Percentiles rank a stretch among this genome's conserved stretches.
These are phyloP conservation scores for Backusella tuberculispora DNA, from an alignment of 192 early-diverging fungal genomes.

Conservation along the genomic window DNA sequence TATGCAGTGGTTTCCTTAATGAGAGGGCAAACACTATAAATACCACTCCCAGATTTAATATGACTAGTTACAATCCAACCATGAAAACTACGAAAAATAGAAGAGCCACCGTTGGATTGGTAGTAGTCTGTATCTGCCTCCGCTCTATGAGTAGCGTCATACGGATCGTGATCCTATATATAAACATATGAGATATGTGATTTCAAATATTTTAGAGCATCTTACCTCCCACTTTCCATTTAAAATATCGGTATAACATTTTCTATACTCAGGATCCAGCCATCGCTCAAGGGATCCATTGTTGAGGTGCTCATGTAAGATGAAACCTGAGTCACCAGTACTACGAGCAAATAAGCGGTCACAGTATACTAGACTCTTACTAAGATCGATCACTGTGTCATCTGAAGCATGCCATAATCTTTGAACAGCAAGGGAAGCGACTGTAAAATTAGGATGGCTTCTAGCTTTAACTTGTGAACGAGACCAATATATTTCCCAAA, in stretches of 20 bases:
- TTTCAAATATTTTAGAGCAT: neutral
- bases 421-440: slow-evolving; percentile 25
- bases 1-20: slow-evolving; percentile 32
- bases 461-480: slow-evolving; percentile 28
- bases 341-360: slow-evolving; percentile 31
- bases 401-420: slow-evolving; percentile 27
- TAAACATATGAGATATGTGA: neutral
- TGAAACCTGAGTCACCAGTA: slow-evolving; percentile 31
- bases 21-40: slow-evolving; percentile 33
- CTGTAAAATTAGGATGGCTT: slow-evolving; percentile 27
- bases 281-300: slow-evolving; percentile 37
- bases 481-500: slow-evolving; percentile 42
- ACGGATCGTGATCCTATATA: slow-evolving; percentile 34
- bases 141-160: slow-evolving; percentile 36
- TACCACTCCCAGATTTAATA: slow-evolving; percentile 31
- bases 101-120: slow-evolving; percentile 19
- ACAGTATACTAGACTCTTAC: slow-evolving; percentile 32
- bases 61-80: slow-evolving; percentile 34
- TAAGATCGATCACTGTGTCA: slow-evolving; percentile 27
- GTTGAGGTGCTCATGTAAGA: slow-evolving; percentile 32
- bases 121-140: slow-evolving; percentile 34
- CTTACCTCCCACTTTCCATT: slow-evolving; percentile 34
- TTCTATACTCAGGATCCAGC: slow-evolving; percentile 38
- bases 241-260: slow-evolving; percentile 33
- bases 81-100: slow-evolving; percentile 38